phyloP scores from a whole-genome alignment of 2,329 filamentous ascomycete genomes.

The Aspergillus sp. region DNA sequence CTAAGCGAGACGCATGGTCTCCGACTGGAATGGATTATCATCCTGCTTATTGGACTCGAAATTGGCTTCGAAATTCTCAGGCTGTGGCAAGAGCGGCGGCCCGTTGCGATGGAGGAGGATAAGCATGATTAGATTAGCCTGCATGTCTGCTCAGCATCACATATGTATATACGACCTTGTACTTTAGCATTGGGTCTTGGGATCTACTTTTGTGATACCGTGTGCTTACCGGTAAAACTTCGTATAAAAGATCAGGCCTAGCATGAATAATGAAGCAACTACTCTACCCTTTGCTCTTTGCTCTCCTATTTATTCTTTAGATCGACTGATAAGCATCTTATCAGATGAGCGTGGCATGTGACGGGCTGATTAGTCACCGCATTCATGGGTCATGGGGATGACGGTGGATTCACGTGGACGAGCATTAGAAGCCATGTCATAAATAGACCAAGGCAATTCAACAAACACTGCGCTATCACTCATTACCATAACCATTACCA shows the following conservation, averaged over 20 bases:
- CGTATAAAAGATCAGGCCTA: no score
- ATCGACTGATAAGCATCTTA: neutral
- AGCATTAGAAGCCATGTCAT: neutral
- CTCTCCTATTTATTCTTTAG: no score
- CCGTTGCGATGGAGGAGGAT: slow-evolving; percentile 18
- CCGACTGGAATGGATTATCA: slow-evolving; percentile 90
- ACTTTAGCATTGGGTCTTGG: neutral
- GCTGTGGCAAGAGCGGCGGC: slow-evolving; percentile 55
- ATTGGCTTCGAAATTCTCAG: slow-evolving; percentile 77
- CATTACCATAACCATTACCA: neutral
- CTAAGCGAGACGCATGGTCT: slow-evolving; percentile 85
- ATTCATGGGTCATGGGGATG: slow-evolving; percentile 1
- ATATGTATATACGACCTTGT: neutral
- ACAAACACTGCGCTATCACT: no score
- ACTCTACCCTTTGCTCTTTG: no score
- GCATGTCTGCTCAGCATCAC: neutral
- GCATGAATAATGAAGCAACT: no score
- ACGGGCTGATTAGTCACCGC: neutral
- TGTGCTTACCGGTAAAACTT: neutral
- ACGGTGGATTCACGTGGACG: slow-evolving; percentile 5
- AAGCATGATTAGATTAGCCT: neutral
- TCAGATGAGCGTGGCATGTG: slow-evolving; percentile 2
- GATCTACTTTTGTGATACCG: neutral
- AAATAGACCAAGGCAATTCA: no score
- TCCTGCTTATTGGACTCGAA: slow-evolving; percentile 84